phyloP scores from a whole-genome alignment of 169 alveolate genomes.

The Babesia divergens region DNA sequence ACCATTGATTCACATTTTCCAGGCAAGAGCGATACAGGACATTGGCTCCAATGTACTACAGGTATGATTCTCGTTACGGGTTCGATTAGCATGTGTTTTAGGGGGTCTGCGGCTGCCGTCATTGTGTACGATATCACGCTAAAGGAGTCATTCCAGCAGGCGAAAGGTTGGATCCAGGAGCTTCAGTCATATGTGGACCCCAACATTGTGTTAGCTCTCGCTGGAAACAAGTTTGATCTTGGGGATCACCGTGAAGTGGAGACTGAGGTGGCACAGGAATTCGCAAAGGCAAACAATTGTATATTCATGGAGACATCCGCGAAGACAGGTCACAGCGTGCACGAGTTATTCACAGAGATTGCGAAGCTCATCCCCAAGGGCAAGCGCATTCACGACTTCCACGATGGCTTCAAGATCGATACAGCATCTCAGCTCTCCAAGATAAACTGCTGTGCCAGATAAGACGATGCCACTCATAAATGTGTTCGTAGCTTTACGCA shows the following conservation, averaged over 20 bases:
- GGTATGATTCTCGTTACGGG: slow-evolving; percentile 36
- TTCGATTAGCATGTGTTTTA: background rate
- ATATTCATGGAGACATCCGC: slow-evolving; percentile 89
- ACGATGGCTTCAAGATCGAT: slow-evolving; percentile 61
- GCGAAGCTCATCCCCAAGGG: slow-evolving; percentile 63
- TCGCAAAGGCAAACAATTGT: slow-evolving; percentile 86
- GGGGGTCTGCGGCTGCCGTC: slow-evolving; percentile 91
- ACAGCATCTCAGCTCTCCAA: background rate
- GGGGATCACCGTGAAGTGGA: slow-evolving; percentile 80
- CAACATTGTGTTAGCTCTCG: slow-evolving; percentile 81
- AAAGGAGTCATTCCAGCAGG: slow-evolving; percentile 83
- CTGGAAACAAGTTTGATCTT: slow-evolving; percentile 86
- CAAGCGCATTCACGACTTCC: slow-evolving; percentile 57
- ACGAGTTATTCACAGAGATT: slow-evolving; percentile 79
- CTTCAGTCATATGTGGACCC: slow-evolving; percentile 78
- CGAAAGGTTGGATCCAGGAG: slow-evolving; percentile 87
- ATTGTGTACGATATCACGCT: slow-evolving; percentile 87
- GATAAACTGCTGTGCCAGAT: slow-evolving; percentile 15
- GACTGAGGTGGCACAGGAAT: slow-evolving; percentile 78
- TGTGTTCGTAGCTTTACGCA: too few species aligned
- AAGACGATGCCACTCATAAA: too few species aligned
- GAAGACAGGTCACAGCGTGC: slow-evolving; percentile 86
- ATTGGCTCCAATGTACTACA: slow-evolving; percentile 86
- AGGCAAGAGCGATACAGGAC: slow-evolving; percentile 85
- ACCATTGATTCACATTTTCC: background rate